Evolutionary conservation across 176 grass and related monocot genomes (phyloP), one percentile per base, ranked within the genome.

Genomic region (Oryza coarctata): DNA sequence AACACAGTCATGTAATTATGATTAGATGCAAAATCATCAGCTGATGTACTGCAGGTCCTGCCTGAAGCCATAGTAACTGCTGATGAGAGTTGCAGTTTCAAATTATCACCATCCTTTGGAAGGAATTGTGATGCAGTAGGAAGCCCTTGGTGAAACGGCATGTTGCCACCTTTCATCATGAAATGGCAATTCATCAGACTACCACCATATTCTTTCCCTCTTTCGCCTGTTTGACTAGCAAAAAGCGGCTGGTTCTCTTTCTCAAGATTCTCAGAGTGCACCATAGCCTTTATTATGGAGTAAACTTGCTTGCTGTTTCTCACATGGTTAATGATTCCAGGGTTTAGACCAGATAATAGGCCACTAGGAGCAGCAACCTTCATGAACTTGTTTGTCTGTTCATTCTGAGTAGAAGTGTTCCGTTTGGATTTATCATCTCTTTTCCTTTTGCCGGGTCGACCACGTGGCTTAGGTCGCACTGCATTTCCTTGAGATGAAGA

Each of bases 241-340:
- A 34, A 72, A 61, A 34, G 74, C 25, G 73, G 61, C 44, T 86
- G 88, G 35, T 9, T 78, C 12, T 85, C 84, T 74, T 64, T 87
- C 41, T 94, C 90, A 20, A 80, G 70, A 84, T 85, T 94, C 86
- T 97, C 92, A 2, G 90, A 91, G 25, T 28, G 88, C 26, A 99
- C 96, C 75, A 99, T 88, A 47, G 96, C 89, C 83, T 99, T 88
- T 90, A 99, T 99, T 80, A 99, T 99, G 61, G 96, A 91, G 69
- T 94, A 90, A 28, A 99, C 96, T 79, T 99, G 96, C 68, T 99
- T 99, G 81, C 93, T 99, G 65, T 99, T 99, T 82, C 96, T 93
- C 8, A 99, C 93, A 87, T 99, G 96, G 58, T 99, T 99, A 76
- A 99, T 99, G 38, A 99, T 99, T 83, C 96, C 96, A 61, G 96